These are phyloP conservation scores for Cladophialophora exuberans DNA, from an alignment of 2,329 filamentous ascomycete species.

Conservation along the genomic window DNA sequence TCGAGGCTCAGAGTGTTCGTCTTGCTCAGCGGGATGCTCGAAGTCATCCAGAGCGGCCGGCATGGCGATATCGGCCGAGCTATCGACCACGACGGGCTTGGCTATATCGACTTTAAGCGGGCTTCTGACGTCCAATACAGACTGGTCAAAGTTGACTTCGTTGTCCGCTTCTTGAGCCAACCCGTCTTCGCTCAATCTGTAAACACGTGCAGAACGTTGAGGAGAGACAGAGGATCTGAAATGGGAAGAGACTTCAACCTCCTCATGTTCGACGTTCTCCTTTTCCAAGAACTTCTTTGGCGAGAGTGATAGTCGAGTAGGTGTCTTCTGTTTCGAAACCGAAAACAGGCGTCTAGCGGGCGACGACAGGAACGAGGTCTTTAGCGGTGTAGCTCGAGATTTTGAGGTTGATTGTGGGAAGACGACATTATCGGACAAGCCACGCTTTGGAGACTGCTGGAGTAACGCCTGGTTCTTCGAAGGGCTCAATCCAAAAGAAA, in stretches of 20 bases:
- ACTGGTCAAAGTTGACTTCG: conserved; percentile 34
- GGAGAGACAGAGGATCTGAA: conserved; percentile 33
- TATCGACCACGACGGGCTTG: conserved; percentile 28
- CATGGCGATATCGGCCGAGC: background rate
- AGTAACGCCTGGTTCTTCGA: conserved; percentile 40
- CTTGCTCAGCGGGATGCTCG: background rate
- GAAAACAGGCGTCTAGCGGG: conserved; percentile 48
- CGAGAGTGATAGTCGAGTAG: conserved; percentile 26
- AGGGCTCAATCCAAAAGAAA: conserved; percentile 10
- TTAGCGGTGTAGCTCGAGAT: conserved; percentile 41
- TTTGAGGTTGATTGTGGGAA: conserved; percentile 42
- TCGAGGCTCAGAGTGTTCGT: too few species aligned
- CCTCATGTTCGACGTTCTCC: conserved; percentile 6
- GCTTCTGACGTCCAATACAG: conserved; percentile 31
- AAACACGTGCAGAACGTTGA: conserved; percentile 24
- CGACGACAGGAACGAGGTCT: conserved; percentile 46
- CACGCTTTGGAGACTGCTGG: conserved; percentile 49
- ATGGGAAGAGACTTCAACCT: conserved; percentile 31
- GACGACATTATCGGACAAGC: conserved; percentile 39
- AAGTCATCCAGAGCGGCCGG: background rate
- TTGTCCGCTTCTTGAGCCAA: conserved; percentile 17
- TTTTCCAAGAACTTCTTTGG: conserved; percentile 10
- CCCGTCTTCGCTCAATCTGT: conserved; percentile 31
- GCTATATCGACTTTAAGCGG: conserved; percentile 28
- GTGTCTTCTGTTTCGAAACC: conserved; percentile 40